Percentiles rank a stretch among this genome's conserved stretches.
Evolutionary conservation across 2,329 filamentous ascomycete species (phyloP).

Genomic region (Trichoderma oligosporum): DNA sequence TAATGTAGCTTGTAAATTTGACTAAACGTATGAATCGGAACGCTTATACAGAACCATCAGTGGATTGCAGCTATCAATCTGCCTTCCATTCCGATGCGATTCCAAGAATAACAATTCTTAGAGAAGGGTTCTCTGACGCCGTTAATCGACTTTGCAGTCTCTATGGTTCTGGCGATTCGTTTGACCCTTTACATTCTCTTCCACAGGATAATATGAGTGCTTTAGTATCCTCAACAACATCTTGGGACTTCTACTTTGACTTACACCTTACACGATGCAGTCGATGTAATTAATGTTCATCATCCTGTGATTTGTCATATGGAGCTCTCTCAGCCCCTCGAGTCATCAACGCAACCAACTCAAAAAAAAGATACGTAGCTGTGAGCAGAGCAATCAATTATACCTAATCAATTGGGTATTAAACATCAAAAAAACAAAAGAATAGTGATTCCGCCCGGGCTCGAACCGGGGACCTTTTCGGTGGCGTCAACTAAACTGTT

Average conservation of each 20-base stretch:
- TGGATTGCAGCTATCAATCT: constrained; percentile 53
- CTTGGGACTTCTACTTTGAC: not conserved
- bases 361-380: not conserved
- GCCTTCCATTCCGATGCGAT: constrained; percentile 49
- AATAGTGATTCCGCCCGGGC: constrained; percentile 37
- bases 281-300: not conserved
- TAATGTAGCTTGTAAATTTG: not conserved
- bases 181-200: constrained; percentile 57
- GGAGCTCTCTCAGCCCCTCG: too few species aligned
- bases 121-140: constrained; percentile 60
- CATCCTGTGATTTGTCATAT: too few species aligned
- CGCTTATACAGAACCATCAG: constrained; percentile 46
- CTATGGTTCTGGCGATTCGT: constrained; percentile 57
- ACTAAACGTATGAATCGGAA: constrained; percentile 23
- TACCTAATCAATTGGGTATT: not conserved
- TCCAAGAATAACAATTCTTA: constrained; percentile 52
- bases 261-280: not conserved
- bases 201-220: not conserved
- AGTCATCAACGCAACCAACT: not conserved
- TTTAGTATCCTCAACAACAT: not conserved
- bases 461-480: constrained; percentile 41
- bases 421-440: constrained; percentile 13
- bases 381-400: too few species aligned
- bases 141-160: constrained; percentile 30
- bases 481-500: constrained; percentile 29